These are phyloP conservation scores for Lichtheimia ornata DNA, from an alignment of 371 early-diverging fungal species.

Conservation along the genomic window DNA sequence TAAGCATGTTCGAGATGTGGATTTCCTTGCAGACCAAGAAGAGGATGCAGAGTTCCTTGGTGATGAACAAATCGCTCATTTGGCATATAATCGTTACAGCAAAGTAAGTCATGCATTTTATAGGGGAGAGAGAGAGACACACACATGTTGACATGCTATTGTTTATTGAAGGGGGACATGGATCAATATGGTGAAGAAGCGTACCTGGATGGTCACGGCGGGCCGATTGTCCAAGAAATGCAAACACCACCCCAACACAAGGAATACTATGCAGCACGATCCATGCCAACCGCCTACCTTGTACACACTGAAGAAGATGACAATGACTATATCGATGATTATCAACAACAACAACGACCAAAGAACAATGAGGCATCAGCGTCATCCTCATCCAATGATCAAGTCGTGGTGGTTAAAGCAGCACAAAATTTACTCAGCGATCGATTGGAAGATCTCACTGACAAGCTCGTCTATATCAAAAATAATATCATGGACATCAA, in stretches of 20 bases:
- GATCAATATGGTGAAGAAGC: conserved; percentile 37
- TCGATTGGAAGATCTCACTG: conserved; percentile 36
- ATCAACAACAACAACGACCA: conserved; percentile 4
- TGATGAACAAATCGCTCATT: conserved; percentile 43
- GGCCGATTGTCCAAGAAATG: conserved; percentile 35
- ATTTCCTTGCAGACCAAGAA: conserved; percentile 23
- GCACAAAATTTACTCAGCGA: conserved; percentile 32
- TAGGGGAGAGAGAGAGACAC: too few species aligned
- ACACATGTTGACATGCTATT: background rate
- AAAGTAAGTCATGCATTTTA: background rate
- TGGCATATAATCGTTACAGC: conserved; percentile 16
- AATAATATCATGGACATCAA: conserved; percentile 34
- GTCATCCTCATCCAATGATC: conserved; percentile 4
- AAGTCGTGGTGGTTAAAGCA: conserved; percentile 9
- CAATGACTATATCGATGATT: background rate
- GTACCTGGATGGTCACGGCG: conserved; percentile 20
- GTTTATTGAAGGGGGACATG: conserved; percentile 14
- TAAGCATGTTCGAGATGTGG: conserved; percentile 22
- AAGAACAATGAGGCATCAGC: background rate
- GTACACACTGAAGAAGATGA: conserved; percentile 9
- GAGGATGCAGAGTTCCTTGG: conserved; percentile 47
- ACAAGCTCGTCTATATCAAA: conserved; percentile 38
- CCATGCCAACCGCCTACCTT: conserved; percentile 22
- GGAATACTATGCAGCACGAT: conserved; percentile 33
- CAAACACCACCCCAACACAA: conserved; percentile 21